Conservation (phyloP, 352 stramenopile species). For the Globisporangium sylvaticum region DNA sequence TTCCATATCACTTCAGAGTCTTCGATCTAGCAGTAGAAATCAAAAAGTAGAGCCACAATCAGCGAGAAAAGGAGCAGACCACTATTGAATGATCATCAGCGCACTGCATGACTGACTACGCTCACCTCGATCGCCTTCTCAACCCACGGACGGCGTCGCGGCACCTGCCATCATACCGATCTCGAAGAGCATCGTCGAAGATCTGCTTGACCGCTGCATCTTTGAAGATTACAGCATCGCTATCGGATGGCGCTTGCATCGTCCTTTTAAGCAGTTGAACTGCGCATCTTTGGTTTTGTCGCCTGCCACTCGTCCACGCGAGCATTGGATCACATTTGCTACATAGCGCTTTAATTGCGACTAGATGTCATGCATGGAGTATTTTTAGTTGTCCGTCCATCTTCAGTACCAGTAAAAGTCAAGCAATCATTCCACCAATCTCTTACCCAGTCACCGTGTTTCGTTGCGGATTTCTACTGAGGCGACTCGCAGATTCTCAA, state of each 20-base stretch:
- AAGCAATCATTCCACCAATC: not conserved
- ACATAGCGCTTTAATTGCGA: not conserved
- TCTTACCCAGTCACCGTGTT: not conserved
- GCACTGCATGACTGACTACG: not conserved
- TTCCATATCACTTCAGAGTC: conserved; percentile 55
- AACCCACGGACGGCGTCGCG: conserved; percentile 27
- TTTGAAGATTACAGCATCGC: conserved; percentile 8
- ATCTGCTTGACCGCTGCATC: conserved; percentile 25
- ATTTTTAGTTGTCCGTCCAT: not conserved
- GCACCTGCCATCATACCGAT: conserved; percentile 36
- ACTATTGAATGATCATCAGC: not conserved
- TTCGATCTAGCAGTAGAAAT: conserved; percentile 32
- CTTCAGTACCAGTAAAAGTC: not conserved
- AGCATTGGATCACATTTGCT: not conserved
- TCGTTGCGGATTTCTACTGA: not conserved
- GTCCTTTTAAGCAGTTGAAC: not conserved
- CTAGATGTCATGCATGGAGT: not conserved
- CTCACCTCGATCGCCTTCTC: conserved; percentile 46
- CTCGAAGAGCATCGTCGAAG: conserved; percentile 29
- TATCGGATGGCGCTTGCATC: not conserved
- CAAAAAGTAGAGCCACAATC: not conserved
- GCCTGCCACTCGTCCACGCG: not conserved
- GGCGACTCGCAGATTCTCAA: conserved; percentile 41
- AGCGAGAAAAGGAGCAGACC: not conserved
- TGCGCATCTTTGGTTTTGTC: conserved; percentile 2